Base-by-base conservation (phyloP, 441 rosid genomes). In the Bruguiera hainesii region DNA sequence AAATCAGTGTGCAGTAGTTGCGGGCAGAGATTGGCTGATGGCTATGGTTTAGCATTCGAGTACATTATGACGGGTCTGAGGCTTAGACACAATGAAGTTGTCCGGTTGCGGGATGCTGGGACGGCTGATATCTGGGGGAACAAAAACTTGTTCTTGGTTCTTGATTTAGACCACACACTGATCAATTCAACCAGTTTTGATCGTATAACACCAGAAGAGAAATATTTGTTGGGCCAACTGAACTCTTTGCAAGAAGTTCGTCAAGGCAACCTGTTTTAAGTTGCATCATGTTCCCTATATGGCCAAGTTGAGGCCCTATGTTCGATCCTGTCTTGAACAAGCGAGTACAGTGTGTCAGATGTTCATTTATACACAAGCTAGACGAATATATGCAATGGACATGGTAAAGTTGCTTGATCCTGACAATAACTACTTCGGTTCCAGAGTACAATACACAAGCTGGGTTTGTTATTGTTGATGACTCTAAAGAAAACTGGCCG, bases 391-490 rank as follows among this genome's bases (percentile, higher is more conserved):
- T 3, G 66, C 72, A 0, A 23, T 2, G 35, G 19, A 10, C 1
- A 16, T 61, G 5, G 30, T 37, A 21, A 21, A 23, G 9, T 51
- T 61, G 59, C 60, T 60, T 3, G 72, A 61, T 69, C 67, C 67
- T 39, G 62, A 62, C 11, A 46, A 56, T 1, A 29, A 7, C 4
- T 55, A 19, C 66, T 69, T 69, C 48, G 3, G 3, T 3, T 61
- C 42, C 13, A 53, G 61, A 26, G 1, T 69, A n/a, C 26, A 26
- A 26, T 26, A 26, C 26, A 26, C 26, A 26, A 26, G 26, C 26
- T 26, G 26, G 26, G 26, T 26, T 26, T 39, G 15, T 69, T 18
- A 65, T 69, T 10, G 21, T 74, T 35, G 78, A 69, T 65, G 71
- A 74, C 25, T 23, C 18, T 1, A 20, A n/a, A 28, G 1, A 6